These are phyloP conservation scores for Suillus clintonianus DNA, from an alignment of 768 basidiomycete species.

Conservation along the genomic window DNA sequence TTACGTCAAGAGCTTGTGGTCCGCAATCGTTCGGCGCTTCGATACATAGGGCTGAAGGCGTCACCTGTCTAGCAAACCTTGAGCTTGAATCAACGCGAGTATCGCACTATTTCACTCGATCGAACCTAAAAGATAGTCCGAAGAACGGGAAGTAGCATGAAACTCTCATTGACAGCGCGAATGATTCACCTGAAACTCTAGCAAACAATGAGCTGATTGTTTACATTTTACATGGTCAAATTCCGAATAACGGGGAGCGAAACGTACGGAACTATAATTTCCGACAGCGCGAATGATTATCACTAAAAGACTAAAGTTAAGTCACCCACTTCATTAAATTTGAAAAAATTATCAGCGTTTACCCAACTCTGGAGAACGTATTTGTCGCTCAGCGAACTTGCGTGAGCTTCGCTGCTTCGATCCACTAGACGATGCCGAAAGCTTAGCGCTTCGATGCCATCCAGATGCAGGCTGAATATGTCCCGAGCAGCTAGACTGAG, in stretches of 20 bases:
- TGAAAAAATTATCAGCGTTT: not conserved
- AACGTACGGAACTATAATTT: not conserved
- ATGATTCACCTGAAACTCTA: not conserved
- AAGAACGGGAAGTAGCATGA: not conserved
- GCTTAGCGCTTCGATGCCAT: not conserved
- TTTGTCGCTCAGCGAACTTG: not conserved
- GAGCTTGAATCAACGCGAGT: not conserved
- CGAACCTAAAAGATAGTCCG: not conserved
- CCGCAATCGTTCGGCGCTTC: not conserved
- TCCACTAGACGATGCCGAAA: not conserved
- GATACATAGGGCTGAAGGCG: not conserved
- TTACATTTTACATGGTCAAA: not conserved
- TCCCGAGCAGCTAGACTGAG: not conserved
- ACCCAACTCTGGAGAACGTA: not conserved
- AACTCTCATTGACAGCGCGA: not conserved
- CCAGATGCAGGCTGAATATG: not conserved
- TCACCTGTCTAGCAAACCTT: slow-evolving; percentile 2
- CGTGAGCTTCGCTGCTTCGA: not conserved
- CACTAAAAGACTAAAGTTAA: slow-evolving; percentile 9
- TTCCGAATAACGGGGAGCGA: not conserved
- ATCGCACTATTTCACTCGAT: not conserved
- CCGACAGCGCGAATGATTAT: not conserved
- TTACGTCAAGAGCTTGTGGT: not conserved
- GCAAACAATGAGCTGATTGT: not conserved
- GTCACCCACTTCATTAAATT: slow-evolving; percentile 1